phyloP scores from a whole-genome alignment of 2,329 filamentous ascomycete species.

The Xylaria sp. region DNA sequence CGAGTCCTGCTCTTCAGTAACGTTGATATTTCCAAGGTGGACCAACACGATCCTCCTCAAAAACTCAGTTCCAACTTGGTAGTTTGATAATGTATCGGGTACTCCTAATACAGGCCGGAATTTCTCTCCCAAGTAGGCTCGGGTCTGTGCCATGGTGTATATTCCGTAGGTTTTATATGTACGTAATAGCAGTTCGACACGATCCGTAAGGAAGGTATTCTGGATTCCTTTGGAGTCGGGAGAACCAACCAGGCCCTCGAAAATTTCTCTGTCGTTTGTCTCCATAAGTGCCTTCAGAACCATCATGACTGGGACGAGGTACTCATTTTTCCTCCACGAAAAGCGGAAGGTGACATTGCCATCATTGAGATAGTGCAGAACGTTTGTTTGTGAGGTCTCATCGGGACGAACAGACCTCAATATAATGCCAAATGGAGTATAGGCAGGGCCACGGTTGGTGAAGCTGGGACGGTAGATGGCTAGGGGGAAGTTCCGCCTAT shows the following conservation, averaged over 20 bases:
- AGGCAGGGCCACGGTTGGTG: constrained; percentile 83
- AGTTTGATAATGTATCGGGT: constrained; percentile 83
- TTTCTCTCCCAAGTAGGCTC: constrained; percentile 88
- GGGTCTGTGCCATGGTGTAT: constrained; percentile 83
- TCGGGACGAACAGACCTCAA: constrained; percentile 94
- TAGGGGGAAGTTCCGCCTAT: constrained; percentile 93
- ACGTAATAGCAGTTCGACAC: constrained; percentile 88
- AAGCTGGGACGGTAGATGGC: constrained; percentile 94
- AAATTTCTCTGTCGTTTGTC: constrained; percentile 96
- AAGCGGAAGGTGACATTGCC: constrained; percentile 98
- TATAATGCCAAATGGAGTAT: constrained; percentile 90
- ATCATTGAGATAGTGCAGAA: constrained; percentile 93
- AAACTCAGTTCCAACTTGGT: constrained; percentile 92
- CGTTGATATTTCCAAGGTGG: constrained; percentile 86
- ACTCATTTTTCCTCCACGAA: constrained; percentile 98
- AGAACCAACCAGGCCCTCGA: constrained; percentile 88
- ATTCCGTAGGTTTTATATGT: constrained; percentile 93
- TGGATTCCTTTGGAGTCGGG: constrained; percentile 79
- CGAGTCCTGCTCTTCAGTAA: constrained; percentile 83
- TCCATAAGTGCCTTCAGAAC: constrained; percentile 93
- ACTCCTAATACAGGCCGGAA: constrained; percentile 90
- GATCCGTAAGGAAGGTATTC: constrained; percentile 94
- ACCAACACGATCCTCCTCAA: constrained; percentile 89
- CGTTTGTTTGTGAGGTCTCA: constrained; percentile 97
- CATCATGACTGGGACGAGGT: constrained; percentile 96